Percentiles rank a stretch among this genome's conserved stretches.
These are phyloP conservation scores for Pseudonitzschia pungens DNA, from an alignment of 108 stramenopile genomes.

Conservation along the genomic window DNA sequence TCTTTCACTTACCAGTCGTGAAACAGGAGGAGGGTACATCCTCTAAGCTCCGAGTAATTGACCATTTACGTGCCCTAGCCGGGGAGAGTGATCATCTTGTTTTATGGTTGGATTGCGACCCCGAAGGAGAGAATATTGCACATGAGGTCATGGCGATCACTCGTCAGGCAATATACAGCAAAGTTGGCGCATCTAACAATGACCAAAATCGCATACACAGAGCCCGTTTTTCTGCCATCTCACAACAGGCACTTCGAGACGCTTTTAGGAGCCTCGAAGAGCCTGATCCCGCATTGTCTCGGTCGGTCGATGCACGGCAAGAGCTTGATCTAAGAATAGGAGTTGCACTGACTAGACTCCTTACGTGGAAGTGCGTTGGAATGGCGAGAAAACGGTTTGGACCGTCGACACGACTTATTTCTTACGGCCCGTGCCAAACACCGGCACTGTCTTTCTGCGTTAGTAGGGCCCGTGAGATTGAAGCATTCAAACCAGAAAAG, in stretches of 20 bases:
- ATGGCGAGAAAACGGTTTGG: constrained; percentile 41
- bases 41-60: constrained; percentile 34
- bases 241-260: constrained; percentile 49
- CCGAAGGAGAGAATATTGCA: constrained; percentile 74
- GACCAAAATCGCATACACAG: constrained; percentile 40
- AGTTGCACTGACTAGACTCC: constrained; percentile 72
- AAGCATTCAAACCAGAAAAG: constrained; percentile 46
- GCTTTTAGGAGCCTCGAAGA: constrained; percentile 48
- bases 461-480: constrained; percentile 54
- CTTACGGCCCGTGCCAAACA: constrained; percentile 82
- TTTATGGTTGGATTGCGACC: constrained; percentile 61
- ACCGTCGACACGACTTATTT: constrained; percentile 41
- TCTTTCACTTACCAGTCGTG: constrained; percentile 36
- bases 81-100: constrained; percentile 37
- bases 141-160: constrained; percentile 65
- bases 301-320: constrained; percentile 75
- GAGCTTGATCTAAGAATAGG: constrained; percentile 79
- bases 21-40: constrained; percentile 30
- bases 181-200: not conserved
- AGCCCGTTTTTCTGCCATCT: constrained; percentile 73
- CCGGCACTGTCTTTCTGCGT: constrained; percentile 79
- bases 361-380: constrained; percentile 54
- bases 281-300: constrained; percentile 48
- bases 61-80: constrained; percentile 45
- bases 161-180: constrained; percentile 17